Percentiles rank a stretch among this genome's conserved stretches.
Evolutionary conservation across 305 asterid species (phyloP).

Genomic region (Fraxinus albicans): DNA sequence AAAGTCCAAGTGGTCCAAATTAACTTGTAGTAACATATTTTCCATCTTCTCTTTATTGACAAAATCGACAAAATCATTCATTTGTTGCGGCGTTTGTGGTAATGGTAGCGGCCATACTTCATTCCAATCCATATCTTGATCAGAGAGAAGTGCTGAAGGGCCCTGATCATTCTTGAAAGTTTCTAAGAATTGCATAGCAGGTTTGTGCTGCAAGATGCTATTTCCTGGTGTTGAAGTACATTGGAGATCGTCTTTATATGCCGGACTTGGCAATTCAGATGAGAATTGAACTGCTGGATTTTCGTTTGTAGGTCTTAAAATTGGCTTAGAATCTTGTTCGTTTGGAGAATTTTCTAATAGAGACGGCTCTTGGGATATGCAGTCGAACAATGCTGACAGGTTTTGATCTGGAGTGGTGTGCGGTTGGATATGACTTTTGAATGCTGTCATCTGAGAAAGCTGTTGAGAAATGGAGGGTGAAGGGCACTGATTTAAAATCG

Average conservation of each 20-base stretch:
- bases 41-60: slow-evolving; percentile 19
- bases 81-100: slow-evolving; percentile 12
- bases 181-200: neutral
- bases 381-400: neutral
- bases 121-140: slow-evolving; percentile 22
- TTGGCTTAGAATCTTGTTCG: neutral
- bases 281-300: neutral
- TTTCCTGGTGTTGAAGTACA: neutral
- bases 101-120: neutral
- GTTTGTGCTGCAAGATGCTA: neutral
- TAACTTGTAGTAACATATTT: slow-evolving; percentile 17
- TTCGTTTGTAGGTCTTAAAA: neutral
- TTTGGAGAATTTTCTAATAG: neutral
- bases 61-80: slow-evolving; percentile 8
- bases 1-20: slow-evolving; percentile 27
- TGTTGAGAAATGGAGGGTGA: neutral
- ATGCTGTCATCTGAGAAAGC: neutral
- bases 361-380: neutral
- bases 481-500: neutral
- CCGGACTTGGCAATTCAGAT: neutral
- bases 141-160: neutral
- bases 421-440: neutral
- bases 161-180: neutral
- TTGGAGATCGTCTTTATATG: neutral
- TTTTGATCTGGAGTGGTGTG: neutral